Conservation (phyloP, 768 basidiomycete genomes). For the Dendrothele bispora region DNA sequence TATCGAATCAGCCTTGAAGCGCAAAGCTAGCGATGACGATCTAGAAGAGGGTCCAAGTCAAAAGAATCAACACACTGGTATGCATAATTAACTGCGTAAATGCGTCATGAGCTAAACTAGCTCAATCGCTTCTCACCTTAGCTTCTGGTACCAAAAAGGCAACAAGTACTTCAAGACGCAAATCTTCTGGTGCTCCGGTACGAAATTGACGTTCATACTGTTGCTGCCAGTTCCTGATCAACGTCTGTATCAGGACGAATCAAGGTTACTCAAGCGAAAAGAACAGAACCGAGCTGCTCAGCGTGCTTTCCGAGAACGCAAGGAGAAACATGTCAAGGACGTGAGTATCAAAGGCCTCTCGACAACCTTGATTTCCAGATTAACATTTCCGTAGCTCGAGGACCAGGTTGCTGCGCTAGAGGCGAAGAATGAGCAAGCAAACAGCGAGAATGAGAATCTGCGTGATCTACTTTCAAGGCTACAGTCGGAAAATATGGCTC, state of each 20-base stretch:
- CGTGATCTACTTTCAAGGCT: constrained; percentile 82
- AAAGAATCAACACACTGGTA: constrained; percentile 67
- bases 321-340: constrained; percentile 96
- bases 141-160: constrained; percentile 17
- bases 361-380: constrained; percentile 6
- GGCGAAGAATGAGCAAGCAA: constrained; percentile 70
- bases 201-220: too few relatives aligned
- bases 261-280: constrained; percentile 82
- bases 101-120: too few relatives aligned
- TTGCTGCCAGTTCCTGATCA: constrained; percentile 7
- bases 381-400: constrained; percentile 61
- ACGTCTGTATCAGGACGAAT: constrained; percentile 55
- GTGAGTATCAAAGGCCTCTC: constrained; percentile 48
- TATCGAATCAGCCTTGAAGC: constrained; percentile 59
- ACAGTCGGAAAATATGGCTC: constrained; percentile 81
- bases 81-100: constrained; percentile 23
- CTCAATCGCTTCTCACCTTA: background rate
- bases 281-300: constrained; percentile 98
- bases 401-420: constrained; percentile 88
- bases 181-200: constrained; percentile 33
- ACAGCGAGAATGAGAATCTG: constrained; percentile 84
- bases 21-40: constrained; percentile 73
- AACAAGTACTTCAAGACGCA: constrained; percentile 29
- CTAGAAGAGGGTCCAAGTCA: constrained; percentile 63
- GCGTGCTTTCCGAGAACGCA: constrained; percentile 94